Evolutionary conservation across 768 basidiomycete genomes (phyloP), one percentile per base, ranked within the genome.

Genomic region (Pleurotus tuoliensis): DNA sequence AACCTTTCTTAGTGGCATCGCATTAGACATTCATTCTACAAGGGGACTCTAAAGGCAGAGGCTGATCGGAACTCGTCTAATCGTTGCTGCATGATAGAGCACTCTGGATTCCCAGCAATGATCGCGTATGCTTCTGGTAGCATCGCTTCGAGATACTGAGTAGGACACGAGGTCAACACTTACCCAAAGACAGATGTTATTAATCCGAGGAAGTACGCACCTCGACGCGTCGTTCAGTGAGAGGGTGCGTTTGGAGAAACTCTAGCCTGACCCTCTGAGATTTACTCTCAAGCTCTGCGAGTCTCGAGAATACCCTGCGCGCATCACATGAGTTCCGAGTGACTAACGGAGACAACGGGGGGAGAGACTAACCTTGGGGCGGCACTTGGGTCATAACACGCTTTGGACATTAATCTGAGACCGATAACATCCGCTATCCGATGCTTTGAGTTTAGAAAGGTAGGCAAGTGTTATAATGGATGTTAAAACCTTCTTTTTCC

Each of bases 231-330:
- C 78, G 84, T 40, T 78, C 73, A 20, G 87, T 84, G 4, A 84
- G 76, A 0, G 95, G 95, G 69, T 98, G 95, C 0, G 95, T 97
- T 24, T 75, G 75, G 34, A 94, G 67, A 71, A 98, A 91, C 53
- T 85, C 83, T 24, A 64, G 57, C 46, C 41, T 65, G 39, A 16
- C 65, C 47, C 20, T 69, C 63, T 50, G 51, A 9, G 51, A 66
- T 54, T 15, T 59, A 5, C 64, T 58, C n/a, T 71, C 65, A 15
- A 75, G 69, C 67, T 93, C 89, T 3, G 84, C 62, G 49, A 97
- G 74, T 6, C 90, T 82, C 47, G 70, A 67, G 71, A 92, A 94
- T 77, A 94, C 81, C 60, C 89, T 91, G 47, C 30, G 48, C 16
- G 34, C 52, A 45, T n/a, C 55, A 20, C 45, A 34, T 16, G 43